These are phyloP conservation scores for Bryoerythrophyllum caledonicum DNA, from an alignment of 225 moss, liverwort and hornwort genomes.

Conservation along the genomic window DNA sequence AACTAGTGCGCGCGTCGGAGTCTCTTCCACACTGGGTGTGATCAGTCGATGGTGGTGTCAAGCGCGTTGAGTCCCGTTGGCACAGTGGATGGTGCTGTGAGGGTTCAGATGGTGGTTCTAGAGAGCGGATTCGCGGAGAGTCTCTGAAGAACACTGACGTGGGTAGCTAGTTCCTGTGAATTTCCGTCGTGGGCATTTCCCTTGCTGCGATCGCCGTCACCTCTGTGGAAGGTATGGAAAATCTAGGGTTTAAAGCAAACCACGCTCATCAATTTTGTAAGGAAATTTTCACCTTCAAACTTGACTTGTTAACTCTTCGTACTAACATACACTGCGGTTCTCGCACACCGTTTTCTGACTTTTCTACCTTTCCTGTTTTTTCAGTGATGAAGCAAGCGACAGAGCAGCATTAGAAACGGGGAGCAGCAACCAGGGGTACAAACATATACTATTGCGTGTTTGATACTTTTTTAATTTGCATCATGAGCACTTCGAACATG, in stretches of 20 bases:
- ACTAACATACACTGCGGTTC: no score
- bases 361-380: neutral
- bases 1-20: neutral
- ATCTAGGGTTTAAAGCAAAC: constrained; percentile 28
- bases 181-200: constrained; percentile 5
- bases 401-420: constrained; percentile 3
- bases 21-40: neutral
- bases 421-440: neutral
- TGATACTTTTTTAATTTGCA: constrained; percentile 11
- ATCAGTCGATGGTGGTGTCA: neutral
- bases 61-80: no score
- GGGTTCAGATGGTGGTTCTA: constrained; percentile 5
- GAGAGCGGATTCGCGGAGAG: neutral
- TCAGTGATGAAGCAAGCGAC: constrained; percentile 23
- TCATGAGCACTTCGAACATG: constrained; percentile 39
- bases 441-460: neutral
- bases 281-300: no score
- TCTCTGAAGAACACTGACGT: constrained; percentile 13
- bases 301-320: no score
- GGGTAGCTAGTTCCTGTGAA: constrained; percentile 6
- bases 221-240: neutral
- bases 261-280: no score
- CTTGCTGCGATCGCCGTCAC: neutral
- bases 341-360: neutral
- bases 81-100: neutral